A percentile compares a stretch with the other conserved stretches of the same genome.
phyloP scores from a whole-genome alignment of 495 filamentous ascomycete genomes.

The Jackrogersella multiformis region DNA sequence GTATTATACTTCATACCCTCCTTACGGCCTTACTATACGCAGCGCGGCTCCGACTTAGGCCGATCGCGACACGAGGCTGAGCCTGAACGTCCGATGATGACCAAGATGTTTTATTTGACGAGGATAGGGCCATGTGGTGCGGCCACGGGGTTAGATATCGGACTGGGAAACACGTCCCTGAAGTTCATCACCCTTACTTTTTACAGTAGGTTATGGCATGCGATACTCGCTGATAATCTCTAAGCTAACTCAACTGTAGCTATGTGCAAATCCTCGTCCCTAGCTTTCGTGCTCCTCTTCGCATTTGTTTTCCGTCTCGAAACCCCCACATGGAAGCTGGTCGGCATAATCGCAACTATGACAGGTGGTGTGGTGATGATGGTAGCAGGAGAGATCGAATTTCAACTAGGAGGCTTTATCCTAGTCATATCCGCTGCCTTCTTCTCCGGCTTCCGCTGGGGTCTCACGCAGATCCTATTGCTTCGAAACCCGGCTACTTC shows the following conservation, averaged over 20 bases:
- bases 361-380: constrained; percentile 97
- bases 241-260: constrained; percentile 57
- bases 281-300: constrained; percentile 95
- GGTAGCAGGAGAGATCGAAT: constrained; percentile 95
- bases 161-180: constrained; percentile 92
- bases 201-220: constrained; percentile 71
- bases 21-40: constrained; percentile 71
- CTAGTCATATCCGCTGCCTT: constrained; percentile 92
- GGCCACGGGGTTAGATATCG: constrained; percentile 95
- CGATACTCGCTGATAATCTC: neutral
- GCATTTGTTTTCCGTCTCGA: constrained; percentile 96
- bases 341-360: constrained; percentile 90
- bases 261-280: constrained; percentile 98
- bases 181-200: constrained; percentile 97
- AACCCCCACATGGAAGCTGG: constrained; percentile 81
- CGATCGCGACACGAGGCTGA: constrained; percentile 63
- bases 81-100: constrained; percentile 81
- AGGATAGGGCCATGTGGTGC: constrained; percentile 92
- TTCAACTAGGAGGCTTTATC: constrained; percentile 86
- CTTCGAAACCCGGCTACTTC: constrained; percentile 93
- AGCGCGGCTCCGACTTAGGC: constrained; percentile 56
- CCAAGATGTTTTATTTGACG: constrained; percentile 88
- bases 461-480: constrained; percentile 92
- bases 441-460: constrained; percentile 98
- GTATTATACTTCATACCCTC: constrained; percentile 86